Percentiles rank a stretch among this genome's conserved stretches.
Evolutionary conservation across 1,284 basidiomycete genomes (phyloP).

Genomic region (Mrakiaceae sp.): DNA sequence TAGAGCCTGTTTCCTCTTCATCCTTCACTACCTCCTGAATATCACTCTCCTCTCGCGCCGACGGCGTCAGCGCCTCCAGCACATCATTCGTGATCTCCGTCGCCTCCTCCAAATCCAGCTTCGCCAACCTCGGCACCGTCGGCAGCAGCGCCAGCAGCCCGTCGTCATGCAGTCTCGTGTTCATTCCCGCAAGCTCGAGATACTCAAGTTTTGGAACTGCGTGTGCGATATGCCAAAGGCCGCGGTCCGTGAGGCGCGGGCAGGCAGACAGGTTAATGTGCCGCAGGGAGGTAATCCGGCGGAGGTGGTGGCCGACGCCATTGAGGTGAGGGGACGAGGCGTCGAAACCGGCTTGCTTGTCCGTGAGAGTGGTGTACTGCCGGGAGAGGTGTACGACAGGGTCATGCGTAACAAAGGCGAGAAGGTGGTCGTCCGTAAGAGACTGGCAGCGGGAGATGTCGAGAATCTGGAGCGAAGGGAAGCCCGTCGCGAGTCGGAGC

Average conservation of each 20-base stretch:
- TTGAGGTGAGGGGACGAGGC: neutral
- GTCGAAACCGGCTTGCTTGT: constrained; percentile 8
- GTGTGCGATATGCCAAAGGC: constrained; percentile 58
- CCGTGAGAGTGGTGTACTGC: constrained; percentile 2
- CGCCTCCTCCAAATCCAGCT: constrained; percentile 76
- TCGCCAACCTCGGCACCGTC: constrained; percentile 47
- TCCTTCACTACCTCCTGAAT: neutral
- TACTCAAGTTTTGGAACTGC: constrained; percentile 63
- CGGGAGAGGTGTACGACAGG: neutral
- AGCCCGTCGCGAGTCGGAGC: constrained; percentile 46
- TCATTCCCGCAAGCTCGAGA: constrained; percentile 69
- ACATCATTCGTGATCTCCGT: constrained; percentile 61
- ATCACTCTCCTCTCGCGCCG: too few species aligned
- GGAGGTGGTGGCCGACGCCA: neutral
- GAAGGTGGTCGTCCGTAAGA: constrained; percentile 61
- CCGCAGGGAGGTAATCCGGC: constrained; percentile 58
- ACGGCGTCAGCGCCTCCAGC: constrained; percentile 53
- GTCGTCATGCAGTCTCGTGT: constrained; percentile 52
- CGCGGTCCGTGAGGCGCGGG: constrained; percentile 56
- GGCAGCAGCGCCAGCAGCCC: constrained; percentile 60
- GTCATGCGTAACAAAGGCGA: constrained; percentile 47
- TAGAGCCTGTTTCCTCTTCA: constrained; percentile 42
- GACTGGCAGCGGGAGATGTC: constrained; percentile 62
- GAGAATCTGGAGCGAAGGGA: constrained; percentile 65
- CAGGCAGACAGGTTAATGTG: constrained; percentile 72